Conservation (phyloP, 305 asterid genomes). For the Coffea humblotiana region DNA sequence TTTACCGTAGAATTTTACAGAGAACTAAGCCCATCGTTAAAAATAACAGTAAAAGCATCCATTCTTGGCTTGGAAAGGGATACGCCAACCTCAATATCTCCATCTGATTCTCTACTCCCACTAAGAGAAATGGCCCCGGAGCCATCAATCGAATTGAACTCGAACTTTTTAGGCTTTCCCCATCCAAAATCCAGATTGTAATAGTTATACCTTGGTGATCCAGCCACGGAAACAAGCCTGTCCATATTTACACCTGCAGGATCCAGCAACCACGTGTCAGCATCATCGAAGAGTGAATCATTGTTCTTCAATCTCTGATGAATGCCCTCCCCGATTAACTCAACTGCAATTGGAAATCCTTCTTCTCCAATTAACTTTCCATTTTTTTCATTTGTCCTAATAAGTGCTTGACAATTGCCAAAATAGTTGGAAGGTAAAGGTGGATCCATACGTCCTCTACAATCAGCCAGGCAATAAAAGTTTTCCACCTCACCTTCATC, state of each 20-base stretch:
- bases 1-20: too few relatives aligned
- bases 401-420: slow-evolving; percentile 29
- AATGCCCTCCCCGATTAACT: slow-evolving; percentile 16
- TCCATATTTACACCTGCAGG: background rate
- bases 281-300: slow-evolving; percentile 18
- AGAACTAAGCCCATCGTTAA: background rate
- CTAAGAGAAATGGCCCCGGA: background rate
- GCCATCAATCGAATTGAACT: slow-evolving; percentile 19
- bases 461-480: slow-evolving; percentile 14
- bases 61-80: background rate
- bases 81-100: background rate
- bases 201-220: slow-evolving; percentile 22
- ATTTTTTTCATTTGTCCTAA: slow-evolving; percentile 3
- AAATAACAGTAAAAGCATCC: background rate
- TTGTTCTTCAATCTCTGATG: slow-evolving; percentile 6
- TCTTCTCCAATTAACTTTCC: slow-evolving; percentile 19
- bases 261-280: slow-evolving; percentile 17
- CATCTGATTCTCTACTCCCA: background rate
- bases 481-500: slow-evolving; percentile 2
- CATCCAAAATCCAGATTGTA: slow-evolving; percentile 33
- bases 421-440: slow-evolving; percentile 23
- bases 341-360: slow-evolving; percentile 23
- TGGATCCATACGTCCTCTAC: slow-evolving; percentile 16
- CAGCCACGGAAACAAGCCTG: slow-evolving; percentile 22
- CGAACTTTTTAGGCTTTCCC: slow-evolving; percentile 27